Base-by-base conservation (phyloP, 805 yeast species). In the Komagataella mondaviorum region DNA sequence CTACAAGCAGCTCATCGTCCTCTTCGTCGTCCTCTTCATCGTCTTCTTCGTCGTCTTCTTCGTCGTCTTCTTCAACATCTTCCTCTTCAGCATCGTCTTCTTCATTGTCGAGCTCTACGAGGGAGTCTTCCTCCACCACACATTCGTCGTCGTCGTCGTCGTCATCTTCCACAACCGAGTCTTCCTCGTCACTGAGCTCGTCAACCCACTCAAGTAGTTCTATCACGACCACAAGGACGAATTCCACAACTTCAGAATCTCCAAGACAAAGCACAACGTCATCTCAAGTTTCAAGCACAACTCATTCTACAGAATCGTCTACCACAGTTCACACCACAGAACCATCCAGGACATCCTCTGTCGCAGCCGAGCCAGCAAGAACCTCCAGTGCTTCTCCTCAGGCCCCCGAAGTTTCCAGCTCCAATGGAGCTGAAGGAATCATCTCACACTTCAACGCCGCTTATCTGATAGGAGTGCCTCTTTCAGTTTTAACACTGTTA, bases 1-100 rank as follows among this genome's bases (percentile, higher is more conserved):
- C 50, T 48, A 48, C 57, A 8, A 48, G 47, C 45, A 23, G 55
- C 17, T 22, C 50, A n/a, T 45, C 59, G 20, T 48, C 57, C 30
- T 49, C 61, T 8, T 50, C 59, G 5, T 46, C 58, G 22, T 43
- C 53, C 3, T 44, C 55, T 6, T 51, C 63, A 17, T 55, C 55
- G 51, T 53, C 52, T 10, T 55, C 59, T 20, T 56, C 58, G 14
- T 54, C 52, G 14, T 52, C 51, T 6, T 56, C 60, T 44, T 56
- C 54, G 4, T 56, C 56, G 47, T 55, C 55, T 30, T 58, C 56
- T 6, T 50, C 58, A 23, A 23, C 56, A 43, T 51, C 51, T 44
- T 53, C 47, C 7, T 53, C 56, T 43, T 55, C 60, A 43, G 55
- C 57, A 44, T 50, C 51, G 45, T 53, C 58, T 20, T 57, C 60